Percentiles rank a stretch among this genome's conserved stretches.
Evolutionary conservation across 495 filamentous ascomycete genomes (phyloP).

Genomic region (Immersiella caudata): DNA sequence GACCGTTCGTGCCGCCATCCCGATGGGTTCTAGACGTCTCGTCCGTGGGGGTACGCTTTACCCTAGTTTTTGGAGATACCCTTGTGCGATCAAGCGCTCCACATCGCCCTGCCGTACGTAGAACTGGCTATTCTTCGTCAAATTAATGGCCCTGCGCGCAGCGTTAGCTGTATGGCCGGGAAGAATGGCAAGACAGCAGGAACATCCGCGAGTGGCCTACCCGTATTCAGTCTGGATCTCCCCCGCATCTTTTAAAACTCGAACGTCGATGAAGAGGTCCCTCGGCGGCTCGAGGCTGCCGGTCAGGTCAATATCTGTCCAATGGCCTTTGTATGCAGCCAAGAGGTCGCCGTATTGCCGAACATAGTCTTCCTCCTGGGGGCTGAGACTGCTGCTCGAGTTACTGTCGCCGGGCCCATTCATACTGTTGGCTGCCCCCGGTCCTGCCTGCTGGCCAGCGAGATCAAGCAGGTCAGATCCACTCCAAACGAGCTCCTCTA

Average conservation of each 20-base stretch:
- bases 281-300: constrained; percentile 91
- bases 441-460: constrained; percentile 41
- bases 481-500: constrained; percentile 93
- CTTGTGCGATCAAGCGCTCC: constrained; percentile 90
- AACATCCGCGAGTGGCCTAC: constrained; percentile 54
- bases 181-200: constrained; percentile 4
- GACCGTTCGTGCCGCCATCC: neutral
- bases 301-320: constrained; percentile 97
- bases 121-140: constrained; percentile 98
- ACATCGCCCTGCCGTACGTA: constrained; percentile 97
- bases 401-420: constrained; percentile 43
- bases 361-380: constrained; percentile 97
- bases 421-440: constrained; percentile 37
- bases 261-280: constrained; percentile 96
- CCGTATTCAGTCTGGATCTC: constrained; percentile 99
- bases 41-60: constrained; percentile 46
- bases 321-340: constrained; percentile 95
- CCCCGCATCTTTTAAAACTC: constrained; percentile 94
- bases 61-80: constrained; percentile 91
- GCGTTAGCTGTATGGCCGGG: constrained; percentile 23
- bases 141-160: constrained; percentile 75
- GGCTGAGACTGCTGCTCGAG: constrained; percentile 77
- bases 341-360: constrained; percentile 88
- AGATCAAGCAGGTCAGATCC: constrained; percentile 74
- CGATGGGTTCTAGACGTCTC: neutral